Evolutionary conservation across 768 basidiomycete species (phyloP).

Genomic region (Tricholoma terreum): DNA sequence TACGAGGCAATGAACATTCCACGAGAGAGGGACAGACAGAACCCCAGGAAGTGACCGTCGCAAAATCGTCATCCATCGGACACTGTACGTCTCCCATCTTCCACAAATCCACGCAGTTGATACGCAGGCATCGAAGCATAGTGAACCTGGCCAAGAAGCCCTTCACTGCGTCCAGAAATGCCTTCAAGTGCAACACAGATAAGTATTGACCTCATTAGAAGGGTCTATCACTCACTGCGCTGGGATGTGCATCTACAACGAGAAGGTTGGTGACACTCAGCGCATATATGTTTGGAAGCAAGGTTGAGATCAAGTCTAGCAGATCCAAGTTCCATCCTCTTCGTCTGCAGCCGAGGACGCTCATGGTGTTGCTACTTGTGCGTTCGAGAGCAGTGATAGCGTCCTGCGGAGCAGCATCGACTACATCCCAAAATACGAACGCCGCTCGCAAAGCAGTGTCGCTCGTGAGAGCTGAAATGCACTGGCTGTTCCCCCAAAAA

Average conservation of each 20-base stretch:
- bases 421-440: conserved; percentile 34
- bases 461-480: conserved; percentile 25
- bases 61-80: conserved; percentile 33
- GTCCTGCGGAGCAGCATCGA: conserved; percentile 25
- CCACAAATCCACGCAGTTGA: conserved; percentile 33
- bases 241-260: conserved; percentile 28
- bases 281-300: conserved; percentile 31
- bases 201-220: neutral
- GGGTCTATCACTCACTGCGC: conserved; percentile 21
- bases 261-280: conserved; percentile 36
- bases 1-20: conserved; percentile 36
- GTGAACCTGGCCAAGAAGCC: conserved; percentile 28
- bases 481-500: conserved; percentile 34
- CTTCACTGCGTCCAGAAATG: conserved; percentile 27
- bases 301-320: conserved; percentile 29
- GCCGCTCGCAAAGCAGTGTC: conserved; percentile 31
- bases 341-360: conserved; percentile 33
- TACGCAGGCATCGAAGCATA: conserved; percentile 27
- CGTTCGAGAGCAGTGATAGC: conserved; percentile 30
- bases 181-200: conserved; percentile 4
- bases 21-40: conserved; percentile 31
- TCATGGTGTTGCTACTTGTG: conserved; percentile 30
- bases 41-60: conserved; percentile 37
- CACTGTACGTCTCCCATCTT: conserved; percentile 24
- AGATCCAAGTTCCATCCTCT: conserved; percentile 40